Base-by-base conservation (phyloP, 1,284 basidiomycete genomes). In the Agroathelia rolfsii region DNA sequence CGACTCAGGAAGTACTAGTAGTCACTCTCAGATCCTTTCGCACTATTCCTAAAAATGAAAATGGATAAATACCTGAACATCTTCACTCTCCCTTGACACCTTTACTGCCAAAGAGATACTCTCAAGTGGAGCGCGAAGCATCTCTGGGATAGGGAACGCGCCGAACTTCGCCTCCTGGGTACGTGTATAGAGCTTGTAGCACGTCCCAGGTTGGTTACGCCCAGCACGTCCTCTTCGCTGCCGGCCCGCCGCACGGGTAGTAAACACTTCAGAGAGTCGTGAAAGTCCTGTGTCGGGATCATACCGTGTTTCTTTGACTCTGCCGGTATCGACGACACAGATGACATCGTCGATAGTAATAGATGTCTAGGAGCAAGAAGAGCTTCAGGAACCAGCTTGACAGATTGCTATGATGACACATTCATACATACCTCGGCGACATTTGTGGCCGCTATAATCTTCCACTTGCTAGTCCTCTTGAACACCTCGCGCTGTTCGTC, bases 271-370 rank as follows among this genome's bases (percentile, higher is more conserved):
- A 5, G 74, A 71, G 16, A 96, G 60, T 30, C 69, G 64, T 19
- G 87, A 84, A 44, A 96, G 61, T 17, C 84, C 77, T 6, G 66
- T 75, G 25, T 81, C 78, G 0, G 80, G 61, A 47, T 93, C 87
- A 50, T 83, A 92, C 38, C 74, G 73, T 3, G 74, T 89, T 59
- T 95, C 89, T 56, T 95, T 95, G 49, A 90, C 88, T 50, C 79
- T 82, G 2, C 93, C 93, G 0, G 75, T 62, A 45, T 92, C 88
- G 24, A 94, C 70, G 11, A 93, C 88, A 47, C 83, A 88, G 19
- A 85, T 66, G 17, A 93, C 72, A 45, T 93, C 89, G 45, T 92
- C 84, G 41, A 96, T 94, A 1, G 92, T 96, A 41, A 96, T 90
- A 3, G 86, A 92, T 1, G 92, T 95, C 72, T 95, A 61, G 6